Base-by-base conservation (phyloP, 2,329 filamentous ascomycete genomes). In the Mycosphaerella sp. region DNA sequence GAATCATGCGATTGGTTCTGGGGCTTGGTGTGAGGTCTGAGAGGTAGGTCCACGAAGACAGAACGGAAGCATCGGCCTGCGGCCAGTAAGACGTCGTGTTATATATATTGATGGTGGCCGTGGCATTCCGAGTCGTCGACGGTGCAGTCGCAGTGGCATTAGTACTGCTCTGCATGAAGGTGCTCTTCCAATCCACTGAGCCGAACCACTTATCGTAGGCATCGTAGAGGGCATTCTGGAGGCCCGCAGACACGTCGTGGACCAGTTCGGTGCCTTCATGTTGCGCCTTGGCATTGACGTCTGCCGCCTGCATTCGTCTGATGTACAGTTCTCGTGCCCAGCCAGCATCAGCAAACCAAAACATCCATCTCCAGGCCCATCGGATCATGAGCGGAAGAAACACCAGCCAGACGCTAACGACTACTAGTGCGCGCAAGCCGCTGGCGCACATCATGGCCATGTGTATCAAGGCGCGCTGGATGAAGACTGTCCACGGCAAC, bases 351-450 rank as follows among this genome's bases (percentile, higher is more conserved):
- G 87, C 90, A 55, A 95, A 75, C 89, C 90, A 98, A 72, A 98
- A 97, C 59, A 97, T 78, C 54, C 89, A 86, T 35, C 91, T 82
- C 94, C 93, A 98, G 41, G 94, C 83, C 34, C 87, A 85, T 62
- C 94, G 82, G 79, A 97, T 95, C 41, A 87, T 81, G 73, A 88
- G 96, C 1, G 93, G 93, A 41, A 98, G 77, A 74, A 87, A 84
- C 44, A 86, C 82, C 17, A 96, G 76, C 93, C 94, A 98, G 17
- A 98, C 88, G 49, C 84, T 84, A 9, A 80, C 78, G 28, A 97
- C 93, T 45, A 97, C 71, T 25, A 84, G 69, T 37, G 84, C 87
- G 32, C 93, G 82, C n/a, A 49, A 39, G 7, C 45, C 53, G 36
- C 53, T 55, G 14, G 59, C 36, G 6, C 56, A 30, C 17, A 50